phyloP scores from a whole-genome alignment of 1,284 basidiomycete species.

The Spongispora temasekensis region DNA sequence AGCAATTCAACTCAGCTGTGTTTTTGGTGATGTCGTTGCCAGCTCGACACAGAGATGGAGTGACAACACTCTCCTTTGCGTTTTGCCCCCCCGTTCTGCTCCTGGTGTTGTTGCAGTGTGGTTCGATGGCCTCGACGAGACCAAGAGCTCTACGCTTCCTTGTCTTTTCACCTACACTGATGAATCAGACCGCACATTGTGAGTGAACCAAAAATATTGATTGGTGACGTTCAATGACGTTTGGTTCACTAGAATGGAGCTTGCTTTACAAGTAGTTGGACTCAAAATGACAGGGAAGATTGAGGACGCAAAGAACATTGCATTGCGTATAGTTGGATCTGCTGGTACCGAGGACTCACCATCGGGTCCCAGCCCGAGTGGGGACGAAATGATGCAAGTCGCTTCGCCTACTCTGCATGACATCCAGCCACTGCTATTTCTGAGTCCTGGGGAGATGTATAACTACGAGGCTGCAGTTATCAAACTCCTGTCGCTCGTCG shows the following conservation, averaged over 20 bases:
- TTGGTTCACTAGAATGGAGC: conserved; percentile 76
- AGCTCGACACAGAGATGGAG: conserved; percentile 91
- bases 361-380: conserved; percentile 30
- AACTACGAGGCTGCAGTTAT: conserved; percentile 80
- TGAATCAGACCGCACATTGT: conserved; percentile 86
- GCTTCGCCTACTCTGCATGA: conserved; percentile 47
- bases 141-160: conserved; percentile 54
- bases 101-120: conserved; percentile 92
- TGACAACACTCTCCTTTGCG: conserved; percentile 90
- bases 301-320: conserved; percentile 90
- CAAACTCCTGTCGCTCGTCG: conserved; percentile 76
- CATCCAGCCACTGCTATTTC: conserved; percentile 54
- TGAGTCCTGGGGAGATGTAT: conserved; percentile 51
- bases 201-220: conserved; percentile 38
- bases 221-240: conserved; percentile 19
- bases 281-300: conserved; percentile 96
- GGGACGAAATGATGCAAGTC: conserved; percentile 55
- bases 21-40: conserved; percentile 86
- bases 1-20: conserved; percentile 67
- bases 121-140: conserved; percentile 72
- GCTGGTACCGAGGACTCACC: conserved; percentile 49
- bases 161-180: conserved; percentile 89
- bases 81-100: conserved; percentile 81
- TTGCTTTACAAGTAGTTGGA: conserved; percentile 92
- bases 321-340: conserved; percentile 78